Percentiles rank a stretch among this genome's conserved stretches.
These are phyloP conservation scores for Entomophthora muscae DNA, from an alignment of 371 early-diverging fungal genomes.

Conservation along the genomic window DNA sequence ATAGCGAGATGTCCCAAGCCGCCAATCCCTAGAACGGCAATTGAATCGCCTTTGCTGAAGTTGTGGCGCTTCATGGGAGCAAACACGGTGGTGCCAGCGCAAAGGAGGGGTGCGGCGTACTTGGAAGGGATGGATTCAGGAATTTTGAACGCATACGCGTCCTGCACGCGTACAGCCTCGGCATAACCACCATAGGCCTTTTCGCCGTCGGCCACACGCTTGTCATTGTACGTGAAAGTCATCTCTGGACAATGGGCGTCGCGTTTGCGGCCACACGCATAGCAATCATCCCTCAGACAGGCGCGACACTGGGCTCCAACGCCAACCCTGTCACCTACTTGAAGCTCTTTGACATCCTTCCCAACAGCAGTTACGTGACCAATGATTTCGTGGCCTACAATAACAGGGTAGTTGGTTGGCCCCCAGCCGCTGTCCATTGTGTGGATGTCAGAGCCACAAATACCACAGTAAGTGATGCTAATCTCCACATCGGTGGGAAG, in stretches of 20 bases:
- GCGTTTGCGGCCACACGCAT: conserved; percentile 53
- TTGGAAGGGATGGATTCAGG: conserved; percentile 25
- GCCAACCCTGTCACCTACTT: conserved; percentile 61
- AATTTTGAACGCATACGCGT: conserved; percentile 26
- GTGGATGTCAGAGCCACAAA: conserved; percentile 41
- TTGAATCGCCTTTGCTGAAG: conserved; percentile 30
- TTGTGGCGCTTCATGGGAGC: conserved; percentile 28
- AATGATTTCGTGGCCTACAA: conserved; percentile 66
- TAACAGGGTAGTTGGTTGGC: conserved; percentile 13
- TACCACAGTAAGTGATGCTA: conserved; percentile 30
- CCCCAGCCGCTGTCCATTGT: conserved; percentile 43
- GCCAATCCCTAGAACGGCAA: conserved; percentile 52
- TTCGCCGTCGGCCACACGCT: not conserved
- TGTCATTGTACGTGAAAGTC: conserved; percentile 17
- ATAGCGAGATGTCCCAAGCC: conserved; percentile 53
- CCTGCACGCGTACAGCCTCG: conserved; percentile 21
- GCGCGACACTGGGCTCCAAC: conserved; percentile 37
- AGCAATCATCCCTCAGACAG: conserved; percentile 23
- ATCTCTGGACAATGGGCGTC: conserved; percentile 35
- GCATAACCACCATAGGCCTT: conserved; percentile 28
- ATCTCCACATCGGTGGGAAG: conserved; percentile 28
- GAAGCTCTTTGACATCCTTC: conserved; percentile 20
- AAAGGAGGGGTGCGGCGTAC: conserved; percentile 28
- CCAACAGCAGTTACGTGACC: conserved; percentile 44
- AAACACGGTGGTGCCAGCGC: conserved; percentile 54